Evolutionary conservation across 1,284 basidiomycete genomes (phyloP).

Genomic region (Microbotryum violaceum): DNA sequence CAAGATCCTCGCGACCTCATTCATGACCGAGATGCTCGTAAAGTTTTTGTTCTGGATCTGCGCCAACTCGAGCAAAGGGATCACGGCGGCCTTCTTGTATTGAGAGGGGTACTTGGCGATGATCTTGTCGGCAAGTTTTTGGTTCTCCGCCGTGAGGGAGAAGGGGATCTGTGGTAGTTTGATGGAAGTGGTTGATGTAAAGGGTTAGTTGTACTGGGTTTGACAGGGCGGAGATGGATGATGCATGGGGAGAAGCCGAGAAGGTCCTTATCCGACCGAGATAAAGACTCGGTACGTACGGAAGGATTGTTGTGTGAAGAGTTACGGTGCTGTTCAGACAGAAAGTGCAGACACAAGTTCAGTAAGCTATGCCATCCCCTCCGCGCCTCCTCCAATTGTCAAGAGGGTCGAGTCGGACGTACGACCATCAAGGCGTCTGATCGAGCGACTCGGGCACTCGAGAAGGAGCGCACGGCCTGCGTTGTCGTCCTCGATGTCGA

Average conservation of each 20-base stretch:
- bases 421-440: slow-evolving; percentile 8
- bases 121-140: slow-evolving; percentile 78
- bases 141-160: slow-evolving; percentile 71
- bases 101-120: slow-evolving; percentile 89
- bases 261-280: slow-evolving; percentile 16
- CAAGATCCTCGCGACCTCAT: slow-evolving; percentile 78
- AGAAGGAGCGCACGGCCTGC: not conserved
- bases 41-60: slow-evolving; percentile 98
- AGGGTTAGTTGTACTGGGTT: not conserved
- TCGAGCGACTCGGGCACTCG: not conserved
- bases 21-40: slow-evolving; percentile 99
- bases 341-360: not conserved
- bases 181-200: not conserved
- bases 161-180: slow-evolving; percentile 65
- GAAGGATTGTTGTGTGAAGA: slow-evolving; percentile 31
- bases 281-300: slow-evolving; percentile 13
- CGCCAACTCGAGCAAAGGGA: slow-evolving; percentile 90
- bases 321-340: slow-evolving; percentile 28
- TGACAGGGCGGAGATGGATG: not conserved
- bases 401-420: not conserved
- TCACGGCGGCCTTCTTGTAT: slow-evolving; percentile 59
- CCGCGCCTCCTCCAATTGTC: not conserved
- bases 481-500: no score
- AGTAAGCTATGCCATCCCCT: not conserved
- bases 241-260: not conserved